These are phyloP conservation scores for sorghum (Sorghum bicolor) DNA, from an alignment of 176 grass and related monocot species.

Conservation along the genomic window Sorghum_bicolor_NCBIv3 NC_012876.2:4750001-4750500, in stretches of 20 bases:
- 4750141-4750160: neutral
- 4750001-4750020: neutral
- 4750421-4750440: constrained; percentile 25
- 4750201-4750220: neutral
- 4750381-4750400: constrained; percentile 51
- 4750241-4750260: neutral
- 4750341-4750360: neutral
- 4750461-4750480: constrained; percentile 28
- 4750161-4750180: neutral
- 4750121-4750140: neutral
- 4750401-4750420: constrained; percentile 41
- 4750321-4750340: neutral
- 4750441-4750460: constrained; percentile 24
- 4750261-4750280: neutral
- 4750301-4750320: constrained; percentile 20
- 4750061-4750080: neutral
- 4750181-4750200: too few species aligned
- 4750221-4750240: neutral
- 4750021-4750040: neutral
- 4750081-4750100: neutral
- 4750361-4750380: constrained; percentile 31
- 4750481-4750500: constrained; percentile 34
- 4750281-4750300: neutral
- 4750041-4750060: neutral
- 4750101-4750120: neutral